phyloP scores from a whole-genome alignment of 2,329 filamentous ascomycete genomes.

The Cordyceps cateniannulata region DNA sequence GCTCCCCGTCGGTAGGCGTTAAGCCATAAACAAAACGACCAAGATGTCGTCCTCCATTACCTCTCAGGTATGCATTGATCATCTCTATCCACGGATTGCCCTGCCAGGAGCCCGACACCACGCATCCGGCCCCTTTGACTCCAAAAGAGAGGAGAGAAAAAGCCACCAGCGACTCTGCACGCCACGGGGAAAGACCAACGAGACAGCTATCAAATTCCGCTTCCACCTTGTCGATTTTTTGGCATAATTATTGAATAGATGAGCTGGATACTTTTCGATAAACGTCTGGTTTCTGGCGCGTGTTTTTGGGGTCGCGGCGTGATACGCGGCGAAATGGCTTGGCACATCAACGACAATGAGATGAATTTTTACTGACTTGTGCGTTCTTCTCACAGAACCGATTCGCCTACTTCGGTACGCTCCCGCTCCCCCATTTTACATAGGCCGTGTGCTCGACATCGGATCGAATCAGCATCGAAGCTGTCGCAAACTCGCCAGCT shows the following conservation, averaged over 20 bases:
- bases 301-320: not conserved
- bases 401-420: conserved; percentile 95
- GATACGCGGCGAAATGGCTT: not conserved
- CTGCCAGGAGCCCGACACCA: not conserved
- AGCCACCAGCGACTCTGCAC: not conserved
- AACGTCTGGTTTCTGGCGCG: not conserved
- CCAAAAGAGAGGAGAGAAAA: not conserved
- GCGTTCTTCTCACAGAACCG: conserved; percentile 61
- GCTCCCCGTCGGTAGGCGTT: conserved; percentile 40
- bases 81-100: not conserved
- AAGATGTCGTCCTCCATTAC: conserved; percentile 50
- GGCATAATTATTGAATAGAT: not conserved
- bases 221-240: not conserved
- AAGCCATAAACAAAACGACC: conserved; percentile 41
- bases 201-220: not conserved
- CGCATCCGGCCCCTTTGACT: not conserved
- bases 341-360: not conserved
- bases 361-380: conserved; percentile 14
- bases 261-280: not conserved
- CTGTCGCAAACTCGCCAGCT: not conserved
- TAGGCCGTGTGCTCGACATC: conserved; percentile 16
- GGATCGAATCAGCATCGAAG: conserved; percentile 7
- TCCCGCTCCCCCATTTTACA: conserved; percentile 16
- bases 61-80: conserved; percentile 45
- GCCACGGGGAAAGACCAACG: not conserved